Evolutionary conservation across 2,329 filamentous ascomycete genomes (phyloP), one percentile per base, ranked within the genome.

Genomic region (Geoglossum cookeanum): DNA sequence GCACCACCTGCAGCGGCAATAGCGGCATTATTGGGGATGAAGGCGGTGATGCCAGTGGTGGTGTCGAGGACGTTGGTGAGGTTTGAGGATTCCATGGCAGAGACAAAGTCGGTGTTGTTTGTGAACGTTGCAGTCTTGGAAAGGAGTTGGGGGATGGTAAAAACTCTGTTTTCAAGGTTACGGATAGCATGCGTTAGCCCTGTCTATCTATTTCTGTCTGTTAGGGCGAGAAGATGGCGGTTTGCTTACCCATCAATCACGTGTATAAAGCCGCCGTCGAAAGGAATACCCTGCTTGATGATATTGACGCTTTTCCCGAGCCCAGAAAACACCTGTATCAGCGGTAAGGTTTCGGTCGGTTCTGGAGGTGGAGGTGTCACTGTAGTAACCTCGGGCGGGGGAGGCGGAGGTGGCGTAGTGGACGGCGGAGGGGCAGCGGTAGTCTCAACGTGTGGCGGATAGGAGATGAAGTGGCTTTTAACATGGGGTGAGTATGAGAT

Each of bases 51-150:
- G 35, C 67, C 64, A 66, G 67, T 67, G 59, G 68, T 58, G 30
- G 65, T 69, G 3, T 70, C 68, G 3, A 64, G 65, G 4, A 66
- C 67, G 1, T 68, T 33, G 2, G 62, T 65, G 39, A 65, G 62
- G 47, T 68, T 66, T 1, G 68, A 68, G 44, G 66, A 69, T 32
- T 37, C 33, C 11, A 70, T 58, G 22, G 70, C 59, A 58, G 63
- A 65, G 3, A 69, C 67, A 33, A 68, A 60, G 3, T 64, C 59
- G 0, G 65, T 65, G 32, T 69, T 63, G 54, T 61, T 65, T 15
- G 69, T 65, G 33, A 69, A 62, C 33, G 3, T 64, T 68, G n/a
- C 69, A 67, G 58, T 69, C 68, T 47, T 67, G 66, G 2, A 68
- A 68, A 13, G 67, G 67, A 3, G 68, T 69, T 55, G 69, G 67